These are phyloP conservation scores for Tausonia pullulans DNA, from an alignment of 1,284 basidiomycete genomes.

Conservation along the genomic window DNA sequence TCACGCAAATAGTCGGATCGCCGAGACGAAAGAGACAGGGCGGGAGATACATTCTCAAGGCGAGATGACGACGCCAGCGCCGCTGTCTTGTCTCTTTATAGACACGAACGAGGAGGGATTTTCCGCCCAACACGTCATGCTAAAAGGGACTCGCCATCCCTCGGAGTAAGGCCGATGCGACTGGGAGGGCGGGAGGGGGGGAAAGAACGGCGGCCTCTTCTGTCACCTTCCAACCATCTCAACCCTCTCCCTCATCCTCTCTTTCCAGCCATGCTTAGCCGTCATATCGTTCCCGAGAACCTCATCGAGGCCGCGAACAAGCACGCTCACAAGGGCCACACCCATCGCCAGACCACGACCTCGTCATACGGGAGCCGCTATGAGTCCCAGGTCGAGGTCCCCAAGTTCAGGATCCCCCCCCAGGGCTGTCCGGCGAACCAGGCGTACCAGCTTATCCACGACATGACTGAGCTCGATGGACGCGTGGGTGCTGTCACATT, in stretches of 20 bases:
- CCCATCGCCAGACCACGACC: background rate
- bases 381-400: background rate
- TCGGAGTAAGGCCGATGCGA: no score
- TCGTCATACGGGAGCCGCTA: background rate
- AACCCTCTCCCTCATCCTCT: background rate
- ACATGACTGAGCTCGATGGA: background rate
- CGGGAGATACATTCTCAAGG: no score
- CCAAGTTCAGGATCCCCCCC: background rate
- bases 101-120: no score
- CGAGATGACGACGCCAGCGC: no score
- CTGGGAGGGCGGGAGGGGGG: no score
- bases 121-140: no score
- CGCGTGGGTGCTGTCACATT: no score
- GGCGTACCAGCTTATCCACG: constrained; percentile 2
- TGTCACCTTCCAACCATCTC: background rate
- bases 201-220: no score
- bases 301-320: background rate
- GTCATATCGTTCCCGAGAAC: background rate
- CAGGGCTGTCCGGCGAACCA: background rate
- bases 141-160: no score
- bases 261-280: background rate
- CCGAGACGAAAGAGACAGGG: no score
- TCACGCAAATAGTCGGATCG: no score
- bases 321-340: background rate
- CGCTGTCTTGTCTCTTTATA: no score